phyloP scores from a whole-genome alignment of 345 rosid species.

The Rubroshorea leprosula region DNA sequence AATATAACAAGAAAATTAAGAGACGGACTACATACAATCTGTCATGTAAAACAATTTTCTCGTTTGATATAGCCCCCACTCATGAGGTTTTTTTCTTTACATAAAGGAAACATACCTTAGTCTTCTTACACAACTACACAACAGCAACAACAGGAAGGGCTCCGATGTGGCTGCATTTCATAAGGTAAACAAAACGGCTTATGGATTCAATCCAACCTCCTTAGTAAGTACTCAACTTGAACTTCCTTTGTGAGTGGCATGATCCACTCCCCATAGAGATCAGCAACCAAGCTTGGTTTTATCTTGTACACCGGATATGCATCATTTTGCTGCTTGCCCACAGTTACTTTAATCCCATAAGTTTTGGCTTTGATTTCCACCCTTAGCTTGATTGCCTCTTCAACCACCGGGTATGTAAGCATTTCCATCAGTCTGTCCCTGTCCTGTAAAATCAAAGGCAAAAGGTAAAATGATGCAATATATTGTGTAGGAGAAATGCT shows the following conservation, averaged over 20 bases:
- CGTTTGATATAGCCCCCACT: neutral
- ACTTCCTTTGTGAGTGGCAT: constrained; percentile 87
- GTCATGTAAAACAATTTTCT: no score
- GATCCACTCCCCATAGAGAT: constrained; percentile 64
- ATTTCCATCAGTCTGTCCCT: constrained; percentile 38
- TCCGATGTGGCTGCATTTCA: neutral
- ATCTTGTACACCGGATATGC: constrained; percentile 51
- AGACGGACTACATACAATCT: no score
- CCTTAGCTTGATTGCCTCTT: constrained; percentile 53
- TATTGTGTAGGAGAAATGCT: neutral
- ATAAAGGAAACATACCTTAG: neutral
- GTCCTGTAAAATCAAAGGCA: constrained; percentile 38
- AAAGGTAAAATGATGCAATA: neutral
- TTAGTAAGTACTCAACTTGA: constrained; percentile 61
- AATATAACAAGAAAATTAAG: no score
- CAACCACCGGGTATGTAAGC: constrained; percentile 53
- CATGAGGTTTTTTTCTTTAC: neutral
- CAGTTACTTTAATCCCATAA: constrained; percentile 46
- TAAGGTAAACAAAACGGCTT: neutral
- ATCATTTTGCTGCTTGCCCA: constrained; percentile 15
- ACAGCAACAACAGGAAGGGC: neutral
- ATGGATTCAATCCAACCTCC: constrained; percentile 52
- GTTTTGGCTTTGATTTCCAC: constrained; percentile 64
- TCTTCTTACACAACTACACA: neutral
- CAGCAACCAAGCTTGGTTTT: constrained; percentile 54